Base-by-base conservation (phyloP, 768 basidiomycete genomes). In the Gloeophyllum trabeum region DNA sequence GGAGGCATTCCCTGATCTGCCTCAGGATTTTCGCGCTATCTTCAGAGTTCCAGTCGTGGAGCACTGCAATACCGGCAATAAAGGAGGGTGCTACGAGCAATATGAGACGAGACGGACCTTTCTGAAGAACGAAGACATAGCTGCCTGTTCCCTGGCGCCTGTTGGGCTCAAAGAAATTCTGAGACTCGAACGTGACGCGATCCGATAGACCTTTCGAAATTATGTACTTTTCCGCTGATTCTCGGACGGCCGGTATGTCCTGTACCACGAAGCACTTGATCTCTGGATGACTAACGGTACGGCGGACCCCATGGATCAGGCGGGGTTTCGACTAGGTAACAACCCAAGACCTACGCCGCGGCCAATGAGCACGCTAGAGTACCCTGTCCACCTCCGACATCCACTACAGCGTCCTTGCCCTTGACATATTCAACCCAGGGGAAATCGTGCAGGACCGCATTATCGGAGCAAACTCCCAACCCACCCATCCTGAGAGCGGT, bases 381-480 rank as follows among this genome's bases (percentile, higher is more conserved):
- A 18, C 65, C 65, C 50, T 65, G 61, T 4, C 63, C 65, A 16
- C 65, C 64, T 45, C 65, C 65, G 24, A 64, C 57, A 42, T 67
- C 65, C 22, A 67, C 61, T 28, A 67, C 60, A 12, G 56, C 63
- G 41, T 64, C 58, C 43, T 62, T 61, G n/a, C 57, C 63, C 43
- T 52, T 46, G n/a, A 54, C 51, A 35, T 62, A 54, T 4, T 55
- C 52, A 16, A 46, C 53, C 64, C 64, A 65, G 16, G 63, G 58
- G 52, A 65, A 67, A 51, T 67, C 65, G 4, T 58, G 57, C 30
- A 57, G 54, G 18, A 66, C 60, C 2, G 62, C 61, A 23, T 61
- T 61, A 46, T 62, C 60, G 28, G 62, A 62, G 14, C 60, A 62
- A 35, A 59, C 60, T 21, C 64, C 64, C 39, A 64, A 55, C 19